Conservation (phyloP, 768 basidiomycete species). For the Mycena galopus region DNA sequence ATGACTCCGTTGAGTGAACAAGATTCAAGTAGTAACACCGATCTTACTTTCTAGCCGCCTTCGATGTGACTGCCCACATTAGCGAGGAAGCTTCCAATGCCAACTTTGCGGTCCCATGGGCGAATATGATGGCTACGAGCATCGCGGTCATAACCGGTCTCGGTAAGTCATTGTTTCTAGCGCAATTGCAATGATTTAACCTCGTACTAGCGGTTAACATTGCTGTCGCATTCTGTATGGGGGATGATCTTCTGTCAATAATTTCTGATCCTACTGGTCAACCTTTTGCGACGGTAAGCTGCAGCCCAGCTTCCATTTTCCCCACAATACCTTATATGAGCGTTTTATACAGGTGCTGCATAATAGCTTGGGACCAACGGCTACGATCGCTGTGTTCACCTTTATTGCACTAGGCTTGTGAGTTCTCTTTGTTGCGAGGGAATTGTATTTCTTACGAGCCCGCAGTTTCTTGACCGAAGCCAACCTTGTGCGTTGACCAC, state of each 20-base stretch:
- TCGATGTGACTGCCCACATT: no score
- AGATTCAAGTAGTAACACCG: background rate
- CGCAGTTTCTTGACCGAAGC: slow-evolving; percentile 11
- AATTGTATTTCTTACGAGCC: slow-evolving; percentile 15
- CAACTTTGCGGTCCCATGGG: no score
- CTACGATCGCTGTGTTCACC: slow-evolving; percentile 54
- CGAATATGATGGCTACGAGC: no score
- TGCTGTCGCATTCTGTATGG: slow-evolving; percentile 63
- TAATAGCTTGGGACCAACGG: slow-evolving; percentile 57
- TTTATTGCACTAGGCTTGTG: slow-evolving; percentile 49
- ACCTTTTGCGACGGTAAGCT: slow-evolving; percentile 55
- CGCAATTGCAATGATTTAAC: slow-evolving; percentile 38
- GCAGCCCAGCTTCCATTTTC: slow-evolving; percentile 47
- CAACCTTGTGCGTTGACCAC: slow-evolving; percentile 38
- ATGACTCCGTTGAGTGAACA: background rate
- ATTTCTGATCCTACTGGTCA: slow-evolving; percentile 53
- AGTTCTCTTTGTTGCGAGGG: slow-evolving; percentile 30
- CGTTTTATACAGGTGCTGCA: slow-evolving; percentile 18
- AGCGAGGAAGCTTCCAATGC: no score
- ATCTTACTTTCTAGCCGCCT: slow-evolving; percentile 15
- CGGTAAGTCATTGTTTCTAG: background rate
- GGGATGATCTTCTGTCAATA: slow-evolving; percentile 56
- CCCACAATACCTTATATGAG: slow-evolving; percentile 5
- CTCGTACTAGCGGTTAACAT: slow-evolving; percentile 54
- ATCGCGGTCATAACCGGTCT: slow-evolving; percentile 36